Evolutionary conservation across 2,329 filamentous ascomycete species (phyloP), one percentile per base, ranked within the genome.

Genomic region (Orbilia brochopaga): DNA sequence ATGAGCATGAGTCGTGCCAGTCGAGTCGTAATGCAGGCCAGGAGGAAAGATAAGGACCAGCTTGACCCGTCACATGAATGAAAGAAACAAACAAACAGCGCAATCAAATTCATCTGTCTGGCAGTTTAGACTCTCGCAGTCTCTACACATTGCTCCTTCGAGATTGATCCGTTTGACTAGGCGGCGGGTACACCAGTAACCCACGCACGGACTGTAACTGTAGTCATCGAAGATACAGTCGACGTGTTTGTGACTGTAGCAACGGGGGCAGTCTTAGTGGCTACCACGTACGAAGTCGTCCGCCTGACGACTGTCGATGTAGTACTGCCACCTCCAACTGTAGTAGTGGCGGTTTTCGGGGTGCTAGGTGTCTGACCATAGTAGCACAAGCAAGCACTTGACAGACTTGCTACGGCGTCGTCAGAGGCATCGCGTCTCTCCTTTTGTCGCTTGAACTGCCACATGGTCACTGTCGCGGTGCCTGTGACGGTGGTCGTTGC

Each of bases 21-120:
- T 48, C 44, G 44, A 48, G 44, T 48, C 44, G 44, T 19, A 48
- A 21, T 48, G 19, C 44, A 48, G 44, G 44, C 15, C 44, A 48
- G 19, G 44, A 15, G n/a, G 44, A 17, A 19, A 21, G 44, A 10
- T 48, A 32, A 32, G 27, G 27, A 32, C 44, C 44, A 48, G 21
- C 44, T 48, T 48, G 44, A 19, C 44, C 17, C 44, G 44, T 21
- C 44, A 21, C 44, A 21, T 48, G 19, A 48, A 21, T 15, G 7
- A 19, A n/a, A 48, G n/a, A 32, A 32, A 32, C 4, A 32, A 32
- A 32, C 27, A 32, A 32, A n/a, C n/a, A n/a, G 27, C 3, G 8
- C 27, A 32, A 3, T 8, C 27, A 32, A 32, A 32, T 32, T 32
- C 27, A 32, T 32, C 27, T 32, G n/a, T n/a, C 27, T 8, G 27